Conservation (phyloP, 352 stramenopile species). For the Pythium aquatile region DNA sequence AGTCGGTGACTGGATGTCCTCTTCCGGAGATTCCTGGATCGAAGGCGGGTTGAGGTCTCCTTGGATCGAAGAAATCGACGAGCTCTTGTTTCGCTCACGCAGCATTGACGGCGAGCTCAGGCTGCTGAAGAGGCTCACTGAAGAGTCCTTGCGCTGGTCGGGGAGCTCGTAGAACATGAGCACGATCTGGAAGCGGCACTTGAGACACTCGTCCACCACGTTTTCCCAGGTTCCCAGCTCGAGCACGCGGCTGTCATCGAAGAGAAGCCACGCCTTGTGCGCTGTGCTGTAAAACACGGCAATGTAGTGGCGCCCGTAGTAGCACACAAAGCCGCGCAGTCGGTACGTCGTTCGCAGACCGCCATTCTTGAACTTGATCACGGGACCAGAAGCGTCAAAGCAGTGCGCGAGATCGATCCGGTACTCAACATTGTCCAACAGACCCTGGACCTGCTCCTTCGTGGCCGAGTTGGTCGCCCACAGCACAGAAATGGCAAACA, state of each 20-base stretch:
- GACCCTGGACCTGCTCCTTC: conserved; percentile 68
- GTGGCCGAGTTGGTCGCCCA: conserved; percentile 75
- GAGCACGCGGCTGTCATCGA: conserved; percentile 78
- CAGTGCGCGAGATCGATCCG: conserved; percentile 71
- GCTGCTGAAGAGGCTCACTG: conserved; percentile 56
- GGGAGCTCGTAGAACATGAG: conserved; percentile 85
- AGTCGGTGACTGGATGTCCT: conserved; percentile 36
- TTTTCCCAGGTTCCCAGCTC: conserved; percentile 76
- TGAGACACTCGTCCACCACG: conserved; percentile 74
- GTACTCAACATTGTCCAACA: conserved; percentile 65
- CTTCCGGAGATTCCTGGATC: conserved; percentile 53
- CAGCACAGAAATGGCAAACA: conserved; percentile 82
- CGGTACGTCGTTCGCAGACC: conserved; percentile 75
- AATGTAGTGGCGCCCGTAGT: conserved; percentile 84
- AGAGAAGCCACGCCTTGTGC: conserved; percentile 86
- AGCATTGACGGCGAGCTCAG: conserved; percentile 23
- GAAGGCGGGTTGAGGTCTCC: conserved; percentile 45
- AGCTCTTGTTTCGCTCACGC: conserved; percentile 49
- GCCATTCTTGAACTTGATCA: conserved; percentile 69
- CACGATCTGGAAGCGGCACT: conserved; percentile 80
- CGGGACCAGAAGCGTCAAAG: conserved; percentile 66
- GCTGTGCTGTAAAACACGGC: conserved; percentile 83
- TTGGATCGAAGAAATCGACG: conserved; percentile 55
- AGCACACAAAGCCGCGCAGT: conserved; percentile 80
- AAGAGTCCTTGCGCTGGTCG: conserved; percentile 80